A percentile compares a stretch with the other conserved stretches of the same genome.
Evolutionary conservation across 805 yeast genomes (phyloP).

Genomic region (Candida silvicultrix): DNA sequence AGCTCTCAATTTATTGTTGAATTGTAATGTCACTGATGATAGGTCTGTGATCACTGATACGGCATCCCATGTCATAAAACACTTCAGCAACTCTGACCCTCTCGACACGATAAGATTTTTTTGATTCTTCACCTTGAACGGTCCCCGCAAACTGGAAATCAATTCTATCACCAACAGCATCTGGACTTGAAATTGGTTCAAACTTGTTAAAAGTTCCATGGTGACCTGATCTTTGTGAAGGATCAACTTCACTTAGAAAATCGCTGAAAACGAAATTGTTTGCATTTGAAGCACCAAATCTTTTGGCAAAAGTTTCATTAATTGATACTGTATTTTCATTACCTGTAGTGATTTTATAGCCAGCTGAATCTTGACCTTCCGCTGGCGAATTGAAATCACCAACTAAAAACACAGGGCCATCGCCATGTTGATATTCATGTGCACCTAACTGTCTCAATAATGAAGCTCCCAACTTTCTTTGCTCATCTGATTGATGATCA

Average conservation of each 20-base stretch:
- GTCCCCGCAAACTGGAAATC: constrained; percentile 33
- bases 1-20: neutral
- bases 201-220: constrained; percentile 36
- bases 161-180: constrained; percentile 26
- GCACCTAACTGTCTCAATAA: constrained; percentile 28
- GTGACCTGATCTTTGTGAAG: constrained; percentile 26
- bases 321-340: constrained; percentile 6
- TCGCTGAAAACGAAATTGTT: constrained; percentile 24
- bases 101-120: constrained; percentile 16
- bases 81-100: constrained; percentile 30
- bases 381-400: constrained; percentile 42
- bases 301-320: constrained; percentile 16
- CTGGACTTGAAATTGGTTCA: constrained; percentile 13
- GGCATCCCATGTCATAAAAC: constrained; percentile 21
- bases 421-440: constrained; percentile 27
- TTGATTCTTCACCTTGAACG: constrained; percentile 6
- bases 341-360: constrained; percentile 25
- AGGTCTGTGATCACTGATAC: constrained; percentile 42
- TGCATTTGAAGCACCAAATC: constrained; percentile 12
- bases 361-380: constrained; percentile 20
- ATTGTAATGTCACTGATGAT: constrained; percentile 15
- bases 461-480: constrained; percentile 29
- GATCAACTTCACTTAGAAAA: constrained; percentile 17
- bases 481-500: constrained; percentile 33
- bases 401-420: constrained; percentile 31